phyloP scores from a whole-genome alignment of 352 stramenopile genomes.

The Pythium dissimile region DNA sequence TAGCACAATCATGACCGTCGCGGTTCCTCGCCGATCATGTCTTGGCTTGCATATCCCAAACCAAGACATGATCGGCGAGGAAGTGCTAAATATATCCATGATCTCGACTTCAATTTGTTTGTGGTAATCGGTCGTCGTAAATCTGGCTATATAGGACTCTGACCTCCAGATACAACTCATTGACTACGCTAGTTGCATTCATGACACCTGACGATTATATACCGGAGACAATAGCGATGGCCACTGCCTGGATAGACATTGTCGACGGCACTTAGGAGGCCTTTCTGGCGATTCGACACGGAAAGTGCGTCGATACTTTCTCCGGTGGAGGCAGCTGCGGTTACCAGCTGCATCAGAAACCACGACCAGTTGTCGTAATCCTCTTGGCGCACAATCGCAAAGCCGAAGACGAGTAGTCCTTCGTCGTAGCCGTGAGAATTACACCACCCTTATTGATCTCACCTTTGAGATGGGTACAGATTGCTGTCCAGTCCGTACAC shows the following conservation, averaged over 20 bases:
- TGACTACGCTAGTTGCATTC: no score
- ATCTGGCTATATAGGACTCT: no score
- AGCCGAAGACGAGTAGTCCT: conserved; percentile 18
- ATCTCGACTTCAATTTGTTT: no score
- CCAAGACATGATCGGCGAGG: no score
- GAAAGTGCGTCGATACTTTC: not conserved
- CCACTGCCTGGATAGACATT: not conserved
- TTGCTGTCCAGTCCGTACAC: conserved; percentile 7
- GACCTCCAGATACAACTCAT: no score
- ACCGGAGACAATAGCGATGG: conserved; percentile 6
- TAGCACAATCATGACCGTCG: no score
- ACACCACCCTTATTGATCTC: conserved; percentile 26
- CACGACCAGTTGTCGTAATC: conserved; percentile 27
- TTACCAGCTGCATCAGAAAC: conserved; percentile 7
- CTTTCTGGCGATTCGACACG: conserved; percentile 5
- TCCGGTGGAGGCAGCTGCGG: not conserved
- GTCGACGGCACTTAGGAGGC: not conserved
- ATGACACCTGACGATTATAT: no score
- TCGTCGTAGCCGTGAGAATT: conserved; percentile 14
- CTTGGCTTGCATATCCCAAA: no score
- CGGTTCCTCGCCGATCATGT: no score
- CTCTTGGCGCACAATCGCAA: conserved; percentile 19
- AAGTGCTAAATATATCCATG: no score
- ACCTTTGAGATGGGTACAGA: conserved; percentile 20
- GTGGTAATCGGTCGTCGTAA: no score